These are phyloP conservation scores for Ogataea chonburiensis DNA, from an alignment of 805 yeast species.

Conservation along the genomic window DNA sequence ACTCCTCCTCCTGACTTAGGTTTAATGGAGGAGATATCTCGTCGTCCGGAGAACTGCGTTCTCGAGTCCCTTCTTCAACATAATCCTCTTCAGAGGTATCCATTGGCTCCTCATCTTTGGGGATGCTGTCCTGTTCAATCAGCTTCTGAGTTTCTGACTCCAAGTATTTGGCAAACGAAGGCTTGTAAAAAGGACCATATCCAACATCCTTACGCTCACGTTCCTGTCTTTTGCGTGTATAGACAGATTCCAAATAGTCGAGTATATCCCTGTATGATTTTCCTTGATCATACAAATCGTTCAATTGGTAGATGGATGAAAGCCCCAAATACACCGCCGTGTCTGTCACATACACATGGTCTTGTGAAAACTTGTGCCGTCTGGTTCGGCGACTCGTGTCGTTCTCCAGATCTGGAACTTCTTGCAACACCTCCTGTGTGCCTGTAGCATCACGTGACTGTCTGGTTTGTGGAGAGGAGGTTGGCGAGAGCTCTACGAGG, in stretches of 20 bases:
- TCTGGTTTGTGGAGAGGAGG: background rate
- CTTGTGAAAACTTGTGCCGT: constrained; percentile 33
- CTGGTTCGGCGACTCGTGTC: constrained; percentile 25
- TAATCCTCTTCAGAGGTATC: constrained; percentile 10
- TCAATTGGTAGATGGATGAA: constrained; percentile 28
- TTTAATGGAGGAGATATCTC: background rate
- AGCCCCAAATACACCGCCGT: constrained; percentile 35
- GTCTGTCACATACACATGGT: constrained; percentile 37
- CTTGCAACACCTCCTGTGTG: constrained; percentile 4
- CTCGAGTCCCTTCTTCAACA: constrained; percentile 6
- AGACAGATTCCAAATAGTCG: constrained; percentile 26
- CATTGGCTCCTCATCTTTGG: constrained; percentile 1
- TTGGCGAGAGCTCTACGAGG: background rate
- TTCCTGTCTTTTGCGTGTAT: constrained; percentile 23
- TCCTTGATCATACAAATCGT: constrained; percentile 32
- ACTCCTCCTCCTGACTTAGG: constrained; percentile 12
- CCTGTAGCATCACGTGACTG: constrained; percentile 9
- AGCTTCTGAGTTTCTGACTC: constrained; percentile 20
- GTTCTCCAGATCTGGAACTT: background rate
- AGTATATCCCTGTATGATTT: constrained; percentile 30
- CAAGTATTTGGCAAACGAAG: constrained; percentile 24
- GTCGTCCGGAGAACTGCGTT: constrained; percentile 1
- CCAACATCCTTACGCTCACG: constrained; percentile 29
- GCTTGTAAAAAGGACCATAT: constrained; percentile 30
- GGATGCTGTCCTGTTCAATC: constrained; percentile 4